phyloP scores from a whole-genome alignment of 2,329 filamentous ascomycete species.

The Fusarium marasasianum region DNA sequence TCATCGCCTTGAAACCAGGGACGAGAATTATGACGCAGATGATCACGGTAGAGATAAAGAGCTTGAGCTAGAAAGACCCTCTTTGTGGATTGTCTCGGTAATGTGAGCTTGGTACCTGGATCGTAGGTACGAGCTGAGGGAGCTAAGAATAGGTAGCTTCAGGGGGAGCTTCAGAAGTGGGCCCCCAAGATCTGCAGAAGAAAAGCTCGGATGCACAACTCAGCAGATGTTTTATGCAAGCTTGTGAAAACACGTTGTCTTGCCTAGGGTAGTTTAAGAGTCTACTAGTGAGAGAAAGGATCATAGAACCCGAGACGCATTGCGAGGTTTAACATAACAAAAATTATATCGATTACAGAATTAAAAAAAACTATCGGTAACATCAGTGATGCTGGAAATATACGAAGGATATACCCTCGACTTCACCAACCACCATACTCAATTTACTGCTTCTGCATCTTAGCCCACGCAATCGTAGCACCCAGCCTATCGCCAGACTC shows the following conservation, averaged over 20 bases:
- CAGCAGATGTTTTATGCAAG: background rate
- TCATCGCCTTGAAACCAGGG: background rate
- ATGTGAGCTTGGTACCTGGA: background rate
- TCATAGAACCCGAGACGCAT: background rate
- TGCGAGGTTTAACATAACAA: accelerated
- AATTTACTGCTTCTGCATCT: background rate
- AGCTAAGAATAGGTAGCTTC: background rate
- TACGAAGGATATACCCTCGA: too few relatives aligned
- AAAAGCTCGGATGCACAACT: background rate
- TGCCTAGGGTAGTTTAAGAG: background rate
- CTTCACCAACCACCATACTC: too few relatives aligned
- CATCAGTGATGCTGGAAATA: background rate
- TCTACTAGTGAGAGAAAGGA: too few relatives aligned
- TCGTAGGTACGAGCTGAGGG: background rate
- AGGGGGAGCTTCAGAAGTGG: background rate
- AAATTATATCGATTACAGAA: background rate
- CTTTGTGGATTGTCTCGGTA: background rate
- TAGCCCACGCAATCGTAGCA: conserved; percentile 14
- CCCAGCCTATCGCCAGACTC: conserved; percentile 3
- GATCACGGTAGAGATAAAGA: background rate
- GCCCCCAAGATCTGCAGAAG: background rate
- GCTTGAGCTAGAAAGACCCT: background rate
- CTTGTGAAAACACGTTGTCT: background rate
- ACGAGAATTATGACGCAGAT: background rate
- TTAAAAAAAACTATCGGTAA: too few relatives aligned